These are phyloP conservation scores for Trichoderma sp. DNA, from an alignment of 2,329 filamentous ascomycete species.

Conservation along the genomic window DNA sequence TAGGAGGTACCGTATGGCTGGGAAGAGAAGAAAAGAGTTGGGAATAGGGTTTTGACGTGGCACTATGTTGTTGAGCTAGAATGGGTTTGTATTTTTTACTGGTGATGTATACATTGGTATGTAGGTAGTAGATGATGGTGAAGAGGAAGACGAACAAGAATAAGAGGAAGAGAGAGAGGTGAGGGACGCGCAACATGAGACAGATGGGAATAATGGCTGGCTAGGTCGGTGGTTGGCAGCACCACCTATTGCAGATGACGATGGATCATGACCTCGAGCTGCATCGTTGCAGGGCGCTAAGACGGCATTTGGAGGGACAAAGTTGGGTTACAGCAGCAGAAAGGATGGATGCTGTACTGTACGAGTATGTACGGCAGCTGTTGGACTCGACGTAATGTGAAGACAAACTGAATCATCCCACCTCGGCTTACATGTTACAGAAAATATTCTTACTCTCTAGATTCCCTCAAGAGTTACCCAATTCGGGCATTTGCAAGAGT, in stretches of 20 bases:
- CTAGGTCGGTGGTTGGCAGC: not conserved
- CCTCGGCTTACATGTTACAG: not conserved
- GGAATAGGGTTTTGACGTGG: not conserved
- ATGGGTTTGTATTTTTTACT: not conserved
- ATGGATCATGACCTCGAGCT: not conserved
- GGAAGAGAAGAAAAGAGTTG: not conserved
- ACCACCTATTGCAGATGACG: not conserved
- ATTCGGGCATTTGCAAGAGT: not conserved
- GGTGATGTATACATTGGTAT: not conserved
- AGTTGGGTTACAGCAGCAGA: not conserved
- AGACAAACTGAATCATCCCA: not conserved
- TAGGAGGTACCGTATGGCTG: not conserved
- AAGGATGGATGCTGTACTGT: not conserved
- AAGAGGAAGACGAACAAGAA: not conserved
- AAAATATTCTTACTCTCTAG: not conserved
- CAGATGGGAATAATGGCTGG: not conserved
- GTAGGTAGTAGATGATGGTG: not conserved
- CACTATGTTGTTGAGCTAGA: not conserved
- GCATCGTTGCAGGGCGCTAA: slow-evolving; percentile 15
- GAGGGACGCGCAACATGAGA: not conserved
- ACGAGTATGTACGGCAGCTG: not conserved
- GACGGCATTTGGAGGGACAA: slow-evolving; percentile 1
- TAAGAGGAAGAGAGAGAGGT: not conserved
- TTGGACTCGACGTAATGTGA: not conserved
- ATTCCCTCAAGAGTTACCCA: not conserved